Conservation (phyloP, 805 yeast species). For the Candida maesae region DNA sequence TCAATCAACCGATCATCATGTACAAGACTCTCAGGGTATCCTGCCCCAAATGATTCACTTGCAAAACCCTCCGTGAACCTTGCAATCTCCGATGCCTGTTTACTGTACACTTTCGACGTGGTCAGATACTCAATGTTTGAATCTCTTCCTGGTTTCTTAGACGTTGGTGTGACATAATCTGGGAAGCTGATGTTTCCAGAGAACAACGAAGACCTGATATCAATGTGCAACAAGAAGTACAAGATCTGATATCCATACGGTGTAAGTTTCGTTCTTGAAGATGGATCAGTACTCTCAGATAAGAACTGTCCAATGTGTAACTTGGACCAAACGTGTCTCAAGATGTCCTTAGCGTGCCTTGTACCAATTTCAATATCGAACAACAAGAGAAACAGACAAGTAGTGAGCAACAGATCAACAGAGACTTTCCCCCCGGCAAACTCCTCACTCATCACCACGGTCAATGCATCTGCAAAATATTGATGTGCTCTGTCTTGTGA, state of each 20-base stretch:
- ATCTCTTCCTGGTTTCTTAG: not conserved
- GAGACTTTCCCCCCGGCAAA: not conserved
- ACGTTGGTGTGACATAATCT: not conserved
- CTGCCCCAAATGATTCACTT: not conserved
- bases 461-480: not conserved
- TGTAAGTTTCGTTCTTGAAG: not conserved
- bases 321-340: slow-evolving; percentile 1
- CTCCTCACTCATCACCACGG: not conserved
- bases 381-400: not conserved
- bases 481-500: not conserved
- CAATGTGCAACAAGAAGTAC: not conserved
- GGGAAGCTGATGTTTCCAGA: slow-evolving; percentile 3
- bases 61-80: not conserved
- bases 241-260: slow-evolving; percentile 2
- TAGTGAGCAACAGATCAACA: not conserved
- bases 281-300: not conserved
- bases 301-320: slow-evolving; percentile 1
- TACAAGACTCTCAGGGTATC: not conserved
- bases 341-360: not conserved
- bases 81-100: not conserved
- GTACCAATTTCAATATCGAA: not conserved
- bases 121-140: not conserved
- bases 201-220: not conserved
- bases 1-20: not conserved
- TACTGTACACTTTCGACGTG: not conserved